Evolutionary conservation across 169 alveolate genomes (phyloP).

Genomic region (Eimeria sp.): DNA sequence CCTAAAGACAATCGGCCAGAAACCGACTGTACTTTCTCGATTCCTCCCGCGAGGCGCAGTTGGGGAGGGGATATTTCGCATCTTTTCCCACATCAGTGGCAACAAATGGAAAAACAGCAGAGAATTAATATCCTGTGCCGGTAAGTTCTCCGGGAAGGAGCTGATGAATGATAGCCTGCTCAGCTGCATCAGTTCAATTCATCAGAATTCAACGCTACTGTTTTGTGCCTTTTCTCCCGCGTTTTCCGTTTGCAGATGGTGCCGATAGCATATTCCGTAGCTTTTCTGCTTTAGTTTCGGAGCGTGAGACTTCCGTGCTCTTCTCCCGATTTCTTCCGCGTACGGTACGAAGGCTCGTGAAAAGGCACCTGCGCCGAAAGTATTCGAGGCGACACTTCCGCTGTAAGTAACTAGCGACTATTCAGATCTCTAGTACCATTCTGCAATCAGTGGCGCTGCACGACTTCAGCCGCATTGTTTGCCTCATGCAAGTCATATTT

Average conservation of each 20-base stretch:
- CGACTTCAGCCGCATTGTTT: neutral
- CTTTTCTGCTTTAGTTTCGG: neutral
- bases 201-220: neutral
- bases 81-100: conserved; percentile 23
- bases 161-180: neutral
- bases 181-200: neutral
- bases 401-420: neutral
- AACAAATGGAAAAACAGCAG: conserved; percentile 43
- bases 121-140: conserved; percentile 9
- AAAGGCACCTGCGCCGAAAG: conserved; percentile 8
- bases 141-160: neutral
- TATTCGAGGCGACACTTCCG: conserved; percentile 50
- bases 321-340: conserved; percentile 63
- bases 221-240: conserved; percentile 12
- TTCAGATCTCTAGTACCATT: neutral
- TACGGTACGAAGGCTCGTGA: conserved; percentile 21
- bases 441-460: neutral
- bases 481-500: neutral
- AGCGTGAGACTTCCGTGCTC: conserved; percentile 30
- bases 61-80: conserved; percentile 34
- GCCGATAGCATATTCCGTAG: conserved; percentile 18
- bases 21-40: neutral
- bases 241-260: conserved; percentile 16
- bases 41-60: conserved; percentile 9
- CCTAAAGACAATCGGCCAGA: neutral